Conservation (phyloP, 2,329 filamentous ascomycete species). For the Xylariales sp. region DNA sequence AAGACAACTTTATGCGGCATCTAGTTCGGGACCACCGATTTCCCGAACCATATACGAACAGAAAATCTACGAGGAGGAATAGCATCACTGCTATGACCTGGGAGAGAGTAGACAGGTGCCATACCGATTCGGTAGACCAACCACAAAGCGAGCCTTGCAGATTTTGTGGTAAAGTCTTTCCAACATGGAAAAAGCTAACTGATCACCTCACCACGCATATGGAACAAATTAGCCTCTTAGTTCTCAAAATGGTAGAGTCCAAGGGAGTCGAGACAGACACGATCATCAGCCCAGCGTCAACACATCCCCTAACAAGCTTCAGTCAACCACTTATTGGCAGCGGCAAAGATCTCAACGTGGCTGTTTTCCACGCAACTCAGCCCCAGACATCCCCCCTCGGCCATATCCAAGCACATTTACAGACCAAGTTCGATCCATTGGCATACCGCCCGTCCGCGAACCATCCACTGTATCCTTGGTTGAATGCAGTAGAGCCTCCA, state of each 20-base stretch:
- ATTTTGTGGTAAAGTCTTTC: conserved; percentile 79
- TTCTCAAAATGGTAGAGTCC: conserved; percentile 58
- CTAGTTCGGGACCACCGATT: conserved; percentile 88
- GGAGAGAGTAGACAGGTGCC: conserved; percentile 74
- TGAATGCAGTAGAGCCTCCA: no score
- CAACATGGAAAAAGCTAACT: conserved; percentile 87
- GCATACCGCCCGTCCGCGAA: no score
- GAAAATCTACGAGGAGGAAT: conserved; percentile 62
- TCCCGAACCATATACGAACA: conserved; percentile 74
- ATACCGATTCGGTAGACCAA: conserved; percentile 59
- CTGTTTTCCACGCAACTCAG: no score
- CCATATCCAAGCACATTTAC: no score
- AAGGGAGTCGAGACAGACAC: conserved; percentile 56
- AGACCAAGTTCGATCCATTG: no score
- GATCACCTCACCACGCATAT: conserved; percentile 94
- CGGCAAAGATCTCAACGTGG: no score
- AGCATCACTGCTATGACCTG: conserved; percentile 61
- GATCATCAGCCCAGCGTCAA: conserved; percentile 64
- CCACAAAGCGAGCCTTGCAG: conserved; percentile 77
- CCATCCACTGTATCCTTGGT: no score
- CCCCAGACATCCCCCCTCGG: no score
- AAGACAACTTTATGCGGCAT: conserved; percentile 91
- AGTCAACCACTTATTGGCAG: no score
- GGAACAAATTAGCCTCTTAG: conserved; percentile 83
- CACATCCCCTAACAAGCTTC: conserved; percentile 39